phyloP scores from a whole-genome alignment of 176 grass and related monocot species.

The Saccharum officinarum region DNA sequence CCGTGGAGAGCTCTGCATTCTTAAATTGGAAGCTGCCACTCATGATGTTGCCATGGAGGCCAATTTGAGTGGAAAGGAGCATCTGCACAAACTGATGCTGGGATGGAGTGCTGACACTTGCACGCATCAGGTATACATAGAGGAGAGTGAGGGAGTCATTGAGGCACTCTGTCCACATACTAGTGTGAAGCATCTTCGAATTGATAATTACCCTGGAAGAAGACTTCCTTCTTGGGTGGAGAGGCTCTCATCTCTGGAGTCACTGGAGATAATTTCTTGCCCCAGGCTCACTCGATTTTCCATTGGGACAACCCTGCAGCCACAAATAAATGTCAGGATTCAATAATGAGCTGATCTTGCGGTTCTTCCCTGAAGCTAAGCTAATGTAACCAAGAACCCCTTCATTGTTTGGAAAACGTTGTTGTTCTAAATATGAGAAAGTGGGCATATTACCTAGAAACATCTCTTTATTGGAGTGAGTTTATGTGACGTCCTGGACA shows the following conservation, averaged over 20 bases:
- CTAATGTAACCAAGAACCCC: background rate
- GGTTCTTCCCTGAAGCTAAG: slow-evolving; percentile 15
- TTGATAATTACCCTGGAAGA: slow-evolving; percentile 53
- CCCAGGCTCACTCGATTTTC: slow-evolving; percentile 28
- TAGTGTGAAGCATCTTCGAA: slow-evolving; percentile 31
- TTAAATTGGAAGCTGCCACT: slow-evolving; percentile 46
- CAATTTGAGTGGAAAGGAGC: slow-evolving; percentile 44
- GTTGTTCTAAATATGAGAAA: too few relatives aligned
- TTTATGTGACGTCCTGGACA: background rate
- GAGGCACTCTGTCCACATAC: slow-evolving; percentile 24
- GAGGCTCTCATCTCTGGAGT: background rate
- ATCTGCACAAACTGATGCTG: slow-evolving; percentile 53
- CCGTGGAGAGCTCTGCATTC: slow-evolving; percentile 65
- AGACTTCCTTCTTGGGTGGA: slow-evolving; percentile 50
- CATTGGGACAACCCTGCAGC: too few relatives aligned
- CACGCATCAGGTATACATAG: background rate
- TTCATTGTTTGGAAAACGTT: background rate
- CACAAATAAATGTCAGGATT: background rate
- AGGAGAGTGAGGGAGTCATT: slow-evolving; percentile 3
- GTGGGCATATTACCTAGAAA: slow-evolving; percentile 22
- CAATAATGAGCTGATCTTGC: slow-evolving; percentile 5
- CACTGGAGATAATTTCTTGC: slow-evolving; percentile 52
- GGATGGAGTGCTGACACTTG: slow-evolving; percentile 37
- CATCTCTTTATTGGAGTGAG: background rate
- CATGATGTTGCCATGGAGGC: slow-evolving; percentile 15